These are phyloP conservation scores for Amorphotheca resinae DNA, from an alignment of 495 filamentous ascomycete genomes.

Conservation along the genomic window DNA sequence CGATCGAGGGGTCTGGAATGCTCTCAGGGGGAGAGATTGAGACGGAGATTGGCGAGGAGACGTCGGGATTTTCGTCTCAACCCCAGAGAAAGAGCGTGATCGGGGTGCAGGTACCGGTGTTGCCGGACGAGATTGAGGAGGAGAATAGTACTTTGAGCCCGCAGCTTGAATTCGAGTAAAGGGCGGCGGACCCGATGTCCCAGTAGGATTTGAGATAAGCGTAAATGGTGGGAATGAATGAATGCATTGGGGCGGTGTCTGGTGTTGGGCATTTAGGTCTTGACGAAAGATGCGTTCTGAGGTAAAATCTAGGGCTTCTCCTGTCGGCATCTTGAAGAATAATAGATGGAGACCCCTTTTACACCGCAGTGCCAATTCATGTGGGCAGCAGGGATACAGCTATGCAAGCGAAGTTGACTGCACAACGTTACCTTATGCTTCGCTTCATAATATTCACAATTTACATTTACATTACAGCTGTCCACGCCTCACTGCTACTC, in stretches of 20 bases:
- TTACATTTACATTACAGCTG: too few species aligned
- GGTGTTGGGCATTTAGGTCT: conserved; percentile 15
- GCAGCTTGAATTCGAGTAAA: conserved; percentile 30
- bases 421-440: too few species aligned
- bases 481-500: too few species aligned
- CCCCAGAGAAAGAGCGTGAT: conserved; percentile 33
- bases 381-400: too few species aligned
- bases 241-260: conserved; percentile 7
- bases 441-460: too few species aligned
- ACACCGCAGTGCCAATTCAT: too few species aligned
- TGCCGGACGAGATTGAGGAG: conserved; percentile 15
- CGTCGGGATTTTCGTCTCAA: conserved; percentile 35
- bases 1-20: conserved; percentile 24
- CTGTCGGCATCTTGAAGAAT: too few species aligned
- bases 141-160: conserved; percentile 12
- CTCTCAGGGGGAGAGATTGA: conserved; percentile 22
- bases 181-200: conserved; percentile 3
- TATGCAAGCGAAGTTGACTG: too few species aligned
- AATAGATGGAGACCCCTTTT: too few species aligned
- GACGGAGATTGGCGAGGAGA: conserved; percentile 45
- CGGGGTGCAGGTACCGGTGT: conserved; percentile 20
- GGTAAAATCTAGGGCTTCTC: too few species aligned
- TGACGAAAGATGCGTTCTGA: too few species aligned
- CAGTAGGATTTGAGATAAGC: conserved; percentile 13
- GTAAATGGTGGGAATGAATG: conserved; percentile 3